Evolutionary conservation across 2,329 filamentous ascomycete genomes (phyloP), one percentile per base, ranked within the genome.

Genomic region (Blastomyces gilchristii): DNA sequence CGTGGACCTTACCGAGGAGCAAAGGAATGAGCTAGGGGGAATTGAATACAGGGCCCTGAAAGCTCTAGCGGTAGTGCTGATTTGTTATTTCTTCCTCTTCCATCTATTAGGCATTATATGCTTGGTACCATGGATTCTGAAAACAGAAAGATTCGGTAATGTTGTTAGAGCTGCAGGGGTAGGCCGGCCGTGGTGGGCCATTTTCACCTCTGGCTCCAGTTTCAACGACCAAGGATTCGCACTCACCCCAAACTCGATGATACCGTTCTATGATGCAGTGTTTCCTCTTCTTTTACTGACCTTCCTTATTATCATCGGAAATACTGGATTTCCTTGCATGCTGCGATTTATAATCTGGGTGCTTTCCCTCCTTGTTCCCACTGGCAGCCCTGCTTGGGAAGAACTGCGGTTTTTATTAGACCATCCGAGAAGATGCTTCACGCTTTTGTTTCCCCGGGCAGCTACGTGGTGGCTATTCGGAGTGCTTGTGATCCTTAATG

Each of bases 181-280:
- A 68, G 86, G 81, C 63, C 85, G 85, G 50, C 83, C 84, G 0
- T 99, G 94, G 94, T 99, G 94, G 84, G 91, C 85, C 0, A 85
- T 99, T 68, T 99, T 93, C 77, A 96, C 90, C 0, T 79, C 91
- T 16, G 90, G 86, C 58, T 94, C 91, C 50, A 84, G 91, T 62
- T 97, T 99, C 76, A 97, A 93, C 76, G 93, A 99, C 77, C 78
- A 97, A n/a, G 94, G 94, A 12, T 93, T 91, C 69, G 93, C 92
- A 1, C 79, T 99, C 67, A 97, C 91, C 0, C 88, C 92, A 0
- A 90, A 97, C 76, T 97, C 91, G 68, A 97, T 99, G 91, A 83
- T 86, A 52, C 93, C 90, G 0, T 97, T 97, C 74, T 86, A 90
- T 68, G 83, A 79, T 9, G 90, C 91, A 0, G 80, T 88, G 7